A percentile compares a stretch with the other conserved stretches of the same genome.
phyloP scores from a whole-genome alignment of 805 yeast genomes.

The Jamesozyma lodderae region DNA sequence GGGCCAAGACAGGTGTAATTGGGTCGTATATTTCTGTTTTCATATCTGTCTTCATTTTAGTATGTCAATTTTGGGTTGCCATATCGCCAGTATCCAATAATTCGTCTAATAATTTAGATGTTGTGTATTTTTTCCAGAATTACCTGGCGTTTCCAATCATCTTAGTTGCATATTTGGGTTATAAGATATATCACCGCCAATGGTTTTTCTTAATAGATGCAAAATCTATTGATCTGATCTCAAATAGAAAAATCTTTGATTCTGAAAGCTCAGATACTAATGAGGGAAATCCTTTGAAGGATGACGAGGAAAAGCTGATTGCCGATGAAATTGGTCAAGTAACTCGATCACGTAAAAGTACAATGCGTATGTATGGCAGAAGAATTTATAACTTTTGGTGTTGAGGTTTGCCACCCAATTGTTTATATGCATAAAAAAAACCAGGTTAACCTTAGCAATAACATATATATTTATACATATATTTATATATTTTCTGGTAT shows the following conservation, averaged over 20 bases:
- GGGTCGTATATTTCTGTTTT: conserved; percentile 50
- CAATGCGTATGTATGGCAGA: not conserved
- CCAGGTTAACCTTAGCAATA: too few species aligned
- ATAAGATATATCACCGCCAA: conserved; percentile 35
- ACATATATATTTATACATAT: too few species aligned
- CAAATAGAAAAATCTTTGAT: not conserved
- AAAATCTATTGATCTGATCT: conserved; percentile 41
- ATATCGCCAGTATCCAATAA: conserved; percentile 41
- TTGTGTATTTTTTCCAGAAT: conserved; percentile 39
- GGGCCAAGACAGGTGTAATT: conserved; percentile 46
- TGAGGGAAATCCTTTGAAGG: not conserved
- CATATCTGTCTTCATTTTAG: conserved; percentile 44
- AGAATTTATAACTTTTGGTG: conserved; percentile 1
- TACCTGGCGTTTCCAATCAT: conserved; percentile 42
- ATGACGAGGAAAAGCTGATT: not conserved
- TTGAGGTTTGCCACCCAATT: too few species aligned
- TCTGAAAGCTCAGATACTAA: not conserved
- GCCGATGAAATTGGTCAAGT: not conserved
- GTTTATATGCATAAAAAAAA: too few species aligned
- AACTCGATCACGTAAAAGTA: not conserved
- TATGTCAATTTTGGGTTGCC: conserved; percentile 68
- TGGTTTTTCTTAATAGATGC: conserved; percentile 32
- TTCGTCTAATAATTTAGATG: conserved; percentile 23
- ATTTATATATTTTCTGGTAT: too few species aligned
- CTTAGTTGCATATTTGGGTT: conserved; percentile 36